phyloP scores from a whole-genome alignment of 805 yeast genomes.

The Suhomyces sp. region DNA sequence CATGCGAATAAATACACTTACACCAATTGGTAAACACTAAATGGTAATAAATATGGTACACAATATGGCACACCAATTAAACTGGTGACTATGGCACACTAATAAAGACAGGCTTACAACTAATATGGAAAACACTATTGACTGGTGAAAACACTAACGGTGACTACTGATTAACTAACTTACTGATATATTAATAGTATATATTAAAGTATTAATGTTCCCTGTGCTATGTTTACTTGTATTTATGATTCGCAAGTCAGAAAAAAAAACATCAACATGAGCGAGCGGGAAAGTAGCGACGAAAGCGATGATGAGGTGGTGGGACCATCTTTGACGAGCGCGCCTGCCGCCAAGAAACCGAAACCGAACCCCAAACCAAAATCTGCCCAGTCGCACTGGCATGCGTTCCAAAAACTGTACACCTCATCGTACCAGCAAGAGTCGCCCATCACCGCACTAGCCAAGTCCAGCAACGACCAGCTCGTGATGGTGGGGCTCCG shows the following conservation, averaged over 20 bases:
- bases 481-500: conserved; percentile 16
- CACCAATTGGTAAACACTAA: too few relatives aligned
- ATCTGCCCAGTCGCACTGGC: background rate
- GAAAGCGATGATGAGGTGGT: conserved; percentile 8
- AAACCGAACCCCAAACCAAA: background rate
- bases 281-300: background rate
- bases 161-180: too few relatives aligned
- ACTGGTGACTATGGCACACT: too few relatives aligned
- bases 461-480: conserved; percentile 11
- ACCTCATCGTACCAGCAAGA: conserved; percentile 11
- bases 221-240: too few relatives aligned
- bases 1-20: background rate
- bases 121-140: too few relatives aligned
- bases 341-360: background rate
- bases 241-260: too few relatives aligned
- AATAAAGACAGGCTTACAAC: too few relatives aligned
- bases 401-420: background rate
- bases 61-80: too few relatives aligned
- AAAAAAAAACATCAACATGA: background rate
- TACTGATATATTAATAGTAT: too few relatives aligned
- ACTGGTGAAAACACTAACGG: too few relatives aligned
- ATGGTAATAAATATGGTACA: too few relatives aligned
- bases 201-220: too few relatives aligned
- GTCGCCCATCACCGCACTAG: conserved; percentile 11
- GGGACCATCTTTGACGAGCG: conserved; percentile 7